Conservation (phyloP, 2,329 filamentous ascomycete genomes). For the Xylariaceae sp. region DNA sequence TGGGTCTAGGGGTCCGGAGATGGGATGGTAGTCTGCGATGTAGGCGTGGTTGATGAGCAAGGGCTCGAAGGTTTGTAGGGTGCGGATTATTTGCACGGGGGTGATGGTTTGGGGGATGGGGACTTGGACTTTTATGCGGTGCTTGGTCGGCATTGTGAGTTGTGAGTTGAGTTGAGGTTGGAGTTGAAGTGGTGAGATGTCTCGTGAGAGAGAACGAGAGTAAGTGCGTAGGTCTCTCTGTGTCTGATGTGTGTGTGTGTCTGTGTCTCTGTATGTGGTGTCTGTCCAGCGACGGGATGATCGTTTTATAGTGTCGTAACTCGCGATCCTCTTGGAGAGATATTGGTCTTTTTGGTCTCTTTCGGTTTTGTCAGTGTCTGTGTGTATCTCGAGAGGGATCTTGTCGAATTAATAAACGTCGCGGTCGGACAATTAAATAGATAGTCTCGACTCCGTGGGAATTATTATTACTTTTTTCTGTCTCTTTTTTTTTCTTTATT, state of each 20-base stretch:
- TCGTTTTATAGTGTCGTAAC: not conserved
- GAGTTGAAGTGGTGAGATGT: not conserved
- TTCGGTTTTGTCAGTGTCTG: not conserved
- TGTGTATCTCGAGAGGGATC: not conserved
- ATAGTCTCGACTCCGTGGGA: not conserved
- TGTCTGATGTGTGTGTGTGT: too few relatives aligned
- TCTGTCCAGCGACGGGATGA: not conserved
- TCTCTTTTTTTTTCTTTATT: not conserved
- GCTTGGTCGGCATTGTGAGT: conserved; percentile 8
- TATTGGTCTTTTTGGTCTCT: not conserved
- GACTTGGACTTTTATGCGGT: conserved; percentile 7
- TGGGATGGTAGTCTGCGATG: conserved; percentile 11
- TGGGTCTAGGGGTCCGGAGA: not conserved
- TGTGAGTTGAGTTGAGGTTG: not conserved
- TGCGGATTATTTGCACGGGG: conserved; percentile 6
- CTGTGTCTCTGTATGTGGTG: too few relatives aligned
- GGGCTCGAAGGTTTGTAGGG: conserved; percentile 15
- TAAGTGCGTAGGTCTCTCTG: not conserved
- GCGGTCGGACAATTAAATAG: not conserved
- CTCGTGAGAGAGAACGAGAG: not conserved
- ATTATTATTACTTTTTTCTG: not conserved
- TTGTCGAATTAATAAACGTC: not conserved
- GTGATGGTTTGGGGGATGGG: conserved; percentile 6
- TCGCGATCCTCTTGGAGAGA: not conserved
- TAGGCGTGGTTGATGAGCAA: conserved; percentile 13